These are phyloP conservation scores for Porphyrellus cyaneotinctus DNA, from an alignment of 768 basidiomycete genomes.

Conservation along the genomic window DNA sequence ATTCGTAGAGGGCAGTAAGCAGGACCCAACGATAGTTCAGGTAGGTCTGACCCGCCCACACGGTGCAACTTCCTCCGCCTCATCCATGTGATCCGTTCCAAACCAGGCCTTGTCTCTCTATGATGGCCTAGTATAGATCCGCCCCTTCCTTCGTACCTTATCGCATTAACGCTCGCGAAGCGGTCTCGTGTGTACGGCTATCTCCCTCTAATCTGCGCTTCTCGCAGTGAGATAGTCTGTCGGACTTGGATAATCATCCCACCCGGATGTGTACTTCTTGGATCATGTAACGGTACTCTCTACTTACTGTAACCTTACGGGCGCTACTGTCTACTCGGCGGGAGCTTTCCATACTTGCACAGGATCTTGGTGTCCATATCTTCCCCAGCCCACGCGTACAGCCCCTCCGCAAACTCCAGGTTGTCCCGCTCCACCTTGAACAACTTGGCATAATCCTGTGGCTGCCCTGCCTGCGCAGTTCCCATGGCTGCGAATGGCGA, in stretches of 20 bases:
- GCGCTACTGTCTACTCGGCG: constrained; percentile 24
- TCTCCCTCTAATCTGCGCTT: constrained; percentile 27
- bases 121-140: constrained; percentile 80
- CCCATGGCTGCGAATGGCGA: constrained; percentile 61
- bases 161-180: constrained; percentile 21
- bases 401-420: constrained; percentile 83
- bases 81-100: constrained; percentile 17
- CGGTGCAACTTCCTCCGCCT: constrained; percentile 5
- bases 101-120: constrained; percentile 87
- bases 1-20: constrained; percentile 97
- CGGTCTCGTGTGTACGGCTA: constrained; percentile 16
- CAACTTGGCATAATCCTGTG: constrained; percentile 84
- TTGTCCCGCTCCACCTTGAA: constrained; percentile 92
- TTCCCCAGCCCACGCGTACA: constrained; percentile 79
- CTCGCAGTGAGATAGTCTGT: constrained; percentile 7
- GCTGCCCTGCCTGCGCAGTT: constrained; percentile 46
- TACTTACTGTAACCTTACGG: constrained; percentile 17
- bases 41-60: constrained; percentile 38
- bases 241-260: constrained; percentile 18
- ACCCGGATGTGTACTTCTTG: constrained; percentile 21
- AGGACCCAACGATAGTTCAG: constrained; percentile 99
- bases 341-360: constrained; percentile 67
- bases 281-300: constrained; percentile 24
- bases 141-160: constrained; percentile 16
- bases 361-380: constrained; percentile 79